A percentile compares a stretch with the other conserved stretches of the same genome.
phyloP scores from a whole-genome alignment of 1,139 yeast genomes.

The Protomyces arabidopsidicola region DNA sequence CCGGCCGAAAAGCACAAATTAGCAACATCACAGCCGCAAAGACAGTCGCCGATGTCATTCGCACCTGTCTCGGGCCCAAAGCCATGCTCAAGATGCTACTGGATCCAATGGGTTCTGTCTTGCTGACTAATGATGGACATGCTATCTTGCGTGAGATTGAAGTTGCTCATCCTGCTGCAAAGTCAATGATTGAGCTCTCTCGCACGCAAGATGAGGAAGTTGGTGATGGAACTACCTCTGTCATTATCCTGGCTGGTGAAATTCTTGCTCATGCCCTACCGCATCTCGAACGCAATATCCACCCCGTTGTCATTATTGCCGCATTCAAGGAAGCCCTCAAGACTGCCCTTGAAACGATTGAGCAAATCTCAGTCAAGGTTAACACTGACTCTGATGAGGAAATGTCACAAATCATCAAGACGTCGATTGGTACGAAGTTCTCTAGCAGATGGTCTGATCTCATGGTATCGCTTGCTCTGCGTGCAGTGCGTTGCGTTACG shows the following conservation, averaged over 20 bases:
- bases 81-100: conserved; percentile 97
- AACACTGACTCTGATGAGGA: conserved; percentile 80
- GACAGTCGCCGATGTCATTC: conserved; percentile 58
- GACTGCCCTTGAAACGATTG: conserved; percentile 86
- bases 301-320: conserved; percentile 92
- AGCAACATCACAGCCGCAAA: conserved; percentile 98
- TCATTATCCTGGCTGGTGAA: conserved; percentile 78
- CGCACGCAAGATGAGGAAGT: conserved; percentile 94
- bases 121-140: conserved; percentile 95
- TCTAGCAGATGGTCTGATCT: conserved; percentile 84
- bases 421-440: conserved; percentile 94
- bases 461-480: conserved; percentile 84
- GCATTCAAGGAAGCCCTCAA: conserved; percentile 87
- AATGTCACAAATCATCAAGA: conserved; percentile 77
- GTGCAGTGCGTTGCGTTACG: conserved; percentile 80
- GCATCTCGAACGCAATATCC: conserved; percentile 85
- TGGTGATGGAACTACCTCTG: conserved; percentile 34
- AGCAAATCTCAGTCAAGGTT: conserved; percentile 76
- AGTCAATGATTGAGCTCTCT: conserved; percentile 93
- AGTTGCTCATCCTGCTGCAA: conserved; percentile 97
- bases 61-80: conserved; percentile 98
- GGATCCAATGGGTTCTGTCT: conserved; percentile 95
- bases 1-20: conserved; percentile 95
- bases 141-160: conserved; percentile 85
- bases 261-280: conserved; percentile 93